Percentiles rank a stretch among this genome's conserved stretches.
Evolutionary conservation across 2,329 filamentous ascomycete genomes (phyloP).

Genomic region (Alternaria angustiovoidea): DNA sequence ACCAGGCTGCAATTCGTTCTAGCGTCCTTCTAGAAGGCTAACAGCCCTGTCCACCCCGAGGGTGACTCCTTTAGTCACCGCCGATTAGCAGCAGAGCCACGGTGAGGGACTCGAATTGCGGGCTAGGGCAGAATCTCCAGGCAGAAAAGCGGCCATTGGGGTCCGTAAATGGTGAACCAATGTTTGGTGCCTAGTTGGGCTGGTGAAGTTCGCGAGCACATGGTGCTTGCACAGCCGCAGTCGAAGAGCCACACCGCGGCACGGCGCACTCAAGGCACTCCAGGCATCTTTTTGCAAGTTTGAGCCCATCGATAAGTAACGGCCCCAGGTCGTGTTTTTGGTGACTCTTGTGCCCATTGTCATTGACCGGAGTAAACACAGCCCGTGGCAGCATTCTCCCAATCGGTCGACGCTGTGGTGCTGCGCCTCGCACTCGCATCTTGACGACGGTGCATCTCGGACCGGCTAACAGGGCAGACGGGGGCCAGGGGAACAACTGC

Average conservation of each 20-base stretch:
- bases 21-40: conserved; percentile 36
- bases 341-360: conserved; percentile 30
- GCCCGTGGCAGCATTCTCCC: conserved; percentile 32
- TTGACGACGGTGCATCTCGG: conserved; percentile 16
- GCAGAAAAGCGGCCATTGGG: conserved; percentile 33
- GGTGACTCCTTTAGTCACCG: conserved; percentile 44
- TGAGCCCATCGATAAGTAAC: conserved; percentile 38
- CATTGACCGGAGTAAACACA: conserved; percentile 42
- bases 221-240: conserved; percentile 37
- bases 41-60: conserved; percentile 21
- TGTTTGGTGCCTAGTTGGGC: conserved; percentile 43
- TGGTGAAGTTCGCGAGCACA: conserved; percentile 26
- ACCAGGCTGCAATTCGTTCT: conserved; percentile 38
- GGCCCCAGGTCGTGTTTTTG: conserved; percentile 24
- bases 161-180: conserved; percentile 30
- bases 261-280: conserved; percentile 43
- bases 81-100: conserved; percentile 37
- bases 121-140: conserved; percentile 34
- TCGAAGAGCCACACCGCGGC: conserved; percentile 24
- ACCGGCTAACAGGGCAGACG: conserved; percentile 2
- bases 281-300: conserved; percentile 15
- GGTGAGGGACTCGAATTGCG: conserved; percentile 26
- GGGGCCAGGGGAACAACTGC: conserved; percentile 6
- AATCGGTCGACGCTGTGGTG: conserved; percentile 18
- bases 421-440: conserved; percentile 32